Conservation (phyloP, 176 grass and related monocot species). For the Musa itinerans region DNA sequence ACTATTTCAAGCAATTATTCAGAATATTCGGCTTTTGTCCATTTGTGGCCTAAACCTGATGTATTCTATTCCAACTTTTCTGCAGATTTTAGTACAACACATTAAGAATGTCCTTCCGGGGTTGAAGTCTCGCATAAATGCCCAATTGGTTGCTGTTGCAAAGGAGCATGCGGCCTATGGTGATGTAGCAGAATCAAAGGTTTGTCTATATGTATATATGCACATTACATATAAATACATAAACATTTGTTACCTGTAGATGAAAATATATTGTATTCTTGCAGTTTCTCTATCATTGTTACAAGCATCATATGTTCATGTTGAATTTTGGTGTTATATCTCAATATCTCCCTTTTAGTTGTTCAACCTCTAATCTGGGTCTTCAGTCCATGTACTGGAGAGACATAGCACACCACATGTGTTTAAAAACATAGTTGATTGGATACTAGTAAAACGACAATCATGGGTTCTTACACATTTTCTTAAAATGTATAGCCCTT, state of each 20-base stretch:
- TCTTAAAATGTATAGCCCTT: not conserved
- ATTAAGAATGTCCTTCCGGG: constrained; percentile 82
- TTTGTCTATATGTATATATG: constrained; percentile 21
- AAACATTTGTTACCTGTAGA: not conserved
- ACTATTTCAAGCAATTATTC: not conserved
- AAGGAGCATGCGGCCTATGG: constrained; percentile 87
- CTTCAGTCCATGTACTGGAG: not conserved
- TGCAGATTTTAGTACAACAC: constrained; percentile 84
- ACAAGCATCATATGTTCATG: no score
- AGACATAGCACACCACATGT: not conserved
- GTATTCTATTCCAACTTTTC: constrained; percentile 7
- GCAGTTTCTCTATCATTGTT: no score
- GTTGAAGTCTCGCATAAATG: constrained; percentile 76
- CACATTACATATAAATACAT: not conserved
- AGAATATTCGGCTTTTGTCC: not conserved
- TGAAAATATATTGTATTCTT: not conserved
- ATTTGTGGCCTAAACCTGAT: not conserved
- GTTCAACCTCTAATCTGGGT: no score
- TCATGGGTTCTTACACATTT: not conserved
- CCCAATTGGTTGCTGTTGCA: constrained; percentile 64
- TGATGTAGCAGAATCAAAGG: constrained; percentile 73
- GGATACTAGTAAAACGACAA: not conserved
- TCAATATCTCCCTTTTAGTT: no score
- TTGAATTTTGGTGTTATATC: no score
- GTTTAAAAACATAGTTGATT: not conserved